Base-by-base conservation (phyloP, 495 filamentous ascomycete genomes). In the Mytilinidion resinicola region DNA sequence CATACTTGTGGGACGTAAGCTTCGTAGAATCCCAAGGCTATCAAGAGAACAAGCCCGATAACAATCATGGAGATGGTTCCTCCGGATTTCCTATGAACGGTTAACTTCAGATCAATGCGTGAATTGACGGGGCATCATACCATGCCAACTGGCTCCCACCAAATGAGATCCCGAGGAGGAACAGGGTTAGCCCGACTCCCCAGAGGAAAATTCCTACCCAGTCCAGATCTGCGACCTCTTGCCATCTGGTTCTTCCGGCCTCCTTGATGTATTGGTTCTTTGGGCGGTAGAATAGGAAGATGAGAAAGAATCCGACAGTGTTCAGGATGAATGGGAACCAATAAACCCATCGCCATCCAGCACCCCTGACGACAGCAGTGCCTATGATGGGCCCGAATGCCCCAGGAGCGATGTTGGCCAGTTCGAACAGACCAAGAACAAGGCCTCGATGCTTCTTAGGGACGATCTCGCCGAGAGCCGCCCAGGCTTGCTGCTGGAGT, bases 11-110 rank as follows among this genome's bases (percentile, higher is more conserved):
- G 39, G 9, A 42, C 39, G 8, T 42, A 78, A 55, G 73, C 75
- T 67, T 88, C 86, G 72, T 77, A 85, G 1, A 82, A 56, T 1
- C 68, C 76, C 55, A 88, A 86, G 38, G 74, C 73, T 41, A 83
- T 69, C 34, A 85, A 67, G 2, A 82, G 68, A 1, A 73, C 47
- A 56, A 80, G 67, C n/a, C 85, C 85, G 55, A 85, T 61, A 21
- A 86, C 70, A 36, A 86, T 52, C 66, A 82, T 76, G 55, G 69
- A 69, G 63, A 83, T 85, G 59, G 85, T 80, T 12, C 72, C 54
- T 19, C 77, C 67, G 33, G 76, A 73, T 1, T 70, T 53, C 68
- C 83, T 42, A 9, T 9, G 2, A 42, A 42, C 3, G 8, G 17
- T 42, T 9, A 42, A 8, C 39, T 42, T 42, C 9, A 4, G 17